These are phyloP conservation scores for Scleroderma citrinum DNA, from an alignment of 768 basidiomycete genomes.

Conservation along the genomic window DNA sequence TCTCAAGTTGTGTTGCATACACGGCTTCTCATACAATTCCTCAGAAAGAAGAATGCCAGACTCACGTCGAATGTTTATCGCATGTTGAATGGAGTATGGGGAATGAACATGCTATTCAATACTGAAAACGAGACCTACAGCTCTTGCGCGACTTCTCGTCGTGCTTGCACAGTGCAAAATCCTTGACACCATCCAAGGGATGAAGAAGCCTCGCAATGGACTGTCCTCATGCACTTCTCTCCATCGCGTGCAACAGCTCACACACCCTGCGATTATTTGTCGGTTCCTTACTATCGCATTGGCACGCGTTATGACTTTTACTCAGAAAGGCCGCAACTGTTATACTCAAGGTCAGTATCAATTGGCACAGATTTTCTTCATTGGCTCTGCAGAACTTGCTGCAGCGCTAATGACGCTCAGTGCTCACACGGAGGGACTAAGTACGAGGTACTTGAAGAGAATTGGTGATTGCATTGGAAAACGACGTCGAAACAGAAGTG, in stretches of 20 bases:
- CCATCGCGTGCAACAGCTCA: slow-evolving; percentile 20
- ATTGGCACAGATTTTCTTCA: slow-evolving; percentile 18
- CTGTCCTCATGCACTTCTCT: slow-evolving; percentile 9
- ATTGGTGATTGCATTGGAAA: slow-evolving; percentile 27
- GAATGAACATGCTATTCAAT: slow-evolving; percentile 15
- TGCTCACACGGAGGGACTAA: slow-evolving; percentile 16
- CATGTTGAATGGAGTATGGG: slow-evolving; percentile 13
- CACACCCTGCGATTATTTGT: slow-evolving; percentile 13
- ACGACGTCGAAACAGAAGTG: slow-evolving; percentile 16
- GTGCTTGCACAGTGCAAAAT: slow-evolving; percentile 22
- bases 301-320: neutral
- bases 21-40: slow-evolving; percentile 14
- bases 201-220: slow-evolving; percentile 16
- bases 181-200: slow-evolving; percentile 10
- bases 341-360: neutral
- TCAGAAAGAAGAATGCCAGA: neutral
- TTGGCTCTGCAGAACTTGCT: slow-evolving; percentile 27
- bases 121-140: slow-evolving; percentile 24
- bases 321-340: neutral
- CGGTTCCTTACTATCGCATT: slow-evolving; percentile 13
- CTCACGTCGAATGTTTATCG: slow-evolving; percentile 3
- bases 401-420: slow-evolving; percentile 25
- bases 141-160: slow-evolving; percentile 21
- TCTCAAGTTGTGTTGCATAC: slow-evolving; percentile 20
- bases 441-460: slow-evolving; percentile 20